Evolutionary conservation across 106 monocot species (phyloP).

Genomic region (Agapanthus africanus): DNA sequence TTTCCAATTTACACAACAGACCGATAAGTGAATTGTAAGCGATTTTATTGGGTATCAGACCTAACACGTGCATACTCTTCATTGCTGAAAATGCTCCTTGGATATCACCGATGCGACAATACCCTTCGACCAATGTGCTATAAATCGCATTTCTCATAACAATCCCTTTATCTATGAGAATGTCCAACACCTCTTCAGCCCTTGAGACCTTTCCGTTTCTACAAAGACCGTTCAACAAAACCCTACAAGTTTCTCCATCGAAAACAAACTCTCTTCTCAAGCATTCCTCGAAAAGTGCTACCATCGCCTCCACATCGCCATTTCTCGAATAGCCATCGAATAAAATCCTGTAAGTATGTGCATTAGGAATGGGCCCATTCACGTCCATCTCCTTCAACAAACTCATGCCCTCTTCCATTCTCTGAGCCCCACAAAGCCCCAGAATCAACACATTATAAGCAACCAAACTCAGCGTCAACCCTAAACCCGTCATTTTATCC

Average conservation of each 20-base stretch:
- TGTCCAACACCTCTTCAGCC: slow-evolving; percentile 40
- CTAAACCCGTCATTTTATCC: slow-evolving; percentile 19
- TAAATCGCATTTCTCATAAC: slow-evolving; percentile 45
- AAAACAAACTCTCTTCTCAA: slow-evolving; percentile 21
- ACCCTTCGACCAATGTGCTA: slow-evolving; percentile 54
- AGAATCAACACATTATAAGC: slow-evolving; percentile 56
- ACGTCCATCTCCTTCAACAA: slow-evolving; percentile 47
- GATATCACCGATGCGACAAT: slow-evolving; percentile 35
- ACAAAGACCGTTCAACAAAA: slow-evolving; percentile 67
- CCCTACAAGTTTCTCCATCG: slow-evolving; percentile 27
- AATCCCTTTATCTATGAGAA: slow-evolving; percentile 31
- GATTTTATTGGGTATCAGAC: slow-evolving; percentile 32
- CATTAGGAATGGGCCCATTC: slow-evolving; percentile 22
- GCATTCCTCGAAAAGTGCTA: slow-evolving; percentile 35
- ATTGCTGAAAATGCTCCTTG: slow-evolving; percentile 31
- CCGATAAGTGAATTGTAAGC: slow-evolving; percentile 70
- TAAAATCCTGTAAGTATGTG: slow-evolving; percentile 21
- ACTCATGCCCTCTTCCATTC: slow-evolving; percentile 21
- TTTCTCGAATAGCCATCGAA: slow-evolving; percentile 19
- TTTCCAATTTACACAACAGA: slow-evolving; percentile 54
- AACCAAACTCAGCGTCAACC: slow-evolving; percentile 32
- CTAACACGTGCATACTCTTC: slow-evolving; percentile 32
- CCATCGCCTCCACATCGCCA: slow-evolving; percentile 16
- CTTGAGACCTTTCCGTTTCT: slow-evolving; percentile 43
- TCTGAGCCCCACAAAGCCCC: slow-evolving; percentile 34